These are phyloP conservation scores for Prunus mume DNA, from an alignment of 306 rosid genomes.

Conservation along the genomic window DNA sequence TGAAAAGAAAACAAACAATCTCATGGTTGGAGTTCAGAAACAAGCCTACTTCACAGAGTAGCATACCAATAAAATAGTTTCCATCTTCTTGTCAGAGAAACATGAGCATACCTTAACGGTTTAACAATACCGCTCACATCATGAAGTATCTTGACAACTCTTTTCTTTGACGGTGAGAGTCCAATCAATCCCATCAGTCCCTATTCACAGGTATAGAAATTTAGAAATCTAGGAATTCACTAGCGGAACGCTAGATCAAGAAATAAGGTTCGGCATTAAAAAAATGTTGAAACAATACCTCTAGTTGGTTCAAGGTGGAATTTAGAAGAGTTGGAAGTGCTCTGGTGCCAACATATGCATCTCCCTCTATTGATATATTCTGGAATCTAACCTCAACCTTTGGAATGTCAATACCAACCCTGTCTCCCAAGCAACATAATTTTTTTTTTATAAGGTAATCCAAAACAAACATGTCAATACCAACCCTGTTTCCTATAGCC, in stretches of 20 bases:
- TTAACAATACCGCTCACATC: slow-evolving; percentile 58
- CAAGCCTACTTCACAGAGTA: too few species aligned
- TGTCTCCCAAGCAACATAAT: slow-evolving; percentile 7
- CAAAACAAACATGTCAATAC: background rate
- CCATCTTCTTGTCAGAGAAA: background rate
- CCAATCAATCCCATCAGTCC: slow-evolving; percentile 42
- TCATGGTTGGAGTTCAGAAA: too few species aligned
- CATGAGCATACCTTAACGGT: slow-evolving; percentile 53
- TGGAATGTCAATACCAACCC: slow-evolving; percentile 63
- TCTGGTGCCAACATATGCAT: slow-evolving; percentile 58
- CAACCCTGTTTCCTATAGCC: too few species aligned
- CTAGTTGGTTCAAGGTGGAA: slow-evolving; percentile 40
- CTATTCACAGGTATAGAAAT: slow-evolving; percentile 25
- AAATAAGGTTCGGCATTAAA: background rate
- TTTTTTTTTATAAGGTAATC: background rate
- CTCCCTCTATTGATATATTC: slow-evolving; percentile 61
- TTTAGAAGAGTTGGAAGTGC: slow-evolving; percentile 68
- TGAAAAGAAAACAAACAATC: too few species aligned
- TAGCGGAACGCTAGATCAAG: background rate
- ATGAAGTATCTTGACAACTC: slow-evolving; percentile 52
- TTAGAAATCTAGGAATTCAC: background rate
- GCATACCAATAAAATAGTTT: too few species aligned
- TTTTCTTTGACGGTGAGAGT: slow-evolving; percentile 54
- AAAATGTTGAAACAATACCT: slow-evolving; percentile 35
- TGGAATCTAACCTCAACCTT: slow-evolving; percentile 55